phyloP scores from a whole-genome alignment of 352 stramenopile genomes.

The Pythium aristosporum region DNA sequence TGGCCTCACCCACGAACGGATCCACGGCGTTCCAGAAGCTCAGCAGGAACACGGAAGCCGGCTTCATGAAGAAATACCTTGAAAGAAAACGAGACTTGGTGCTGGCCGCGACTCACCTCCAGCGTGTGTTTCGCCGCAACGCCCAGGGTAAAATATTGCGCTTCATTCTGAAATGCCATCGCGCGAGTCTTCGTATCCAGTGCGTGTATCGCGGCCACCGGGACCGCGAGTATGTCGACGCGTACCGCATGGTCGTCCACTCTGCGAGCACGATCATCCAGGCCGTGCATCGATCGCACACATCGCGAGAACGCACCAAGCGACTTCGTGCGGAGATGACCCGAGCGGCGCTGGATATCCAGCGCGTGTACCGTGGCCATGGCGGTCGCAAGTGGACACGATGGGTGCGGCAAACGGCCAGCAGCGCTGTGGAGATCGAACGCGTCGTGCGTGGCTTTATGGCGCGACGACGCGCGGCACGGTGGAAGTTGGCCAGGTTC shows the following conservation, averaged over 20 bases:
- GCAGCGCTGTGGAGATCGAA: conserved; percentile 45
- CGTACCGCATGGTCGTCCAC: conserved; percentile 48
- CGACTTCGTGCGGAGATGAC: conserved; percentile 31
- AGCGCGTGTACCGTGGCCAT: conserved; percentile 59
- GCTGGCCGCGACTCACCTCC: conserved; percentile 47
- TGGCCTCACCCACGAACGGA: background rate
- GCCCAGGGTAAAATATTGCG: conserved; percentile 51
- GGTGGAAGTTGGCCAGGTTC: conserved; percentile 41
- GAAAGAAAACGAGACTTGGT: conserved; percentile 54
- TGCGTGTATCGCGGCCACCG: conserved; percentile 52
- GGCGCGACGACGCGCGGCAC: conserved; percentile 39
- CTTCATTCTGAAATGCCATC: conserved; percentile 37
- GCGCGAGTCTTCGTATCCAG: conserved; percentile 55
- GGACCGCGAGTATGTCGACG: conserved; percentile 45
- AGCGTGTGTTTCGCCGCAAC: conserved; percentile 47
- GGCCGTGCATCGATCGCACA: conserved; percentile 59
- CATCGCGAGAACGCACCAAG: conserved; percentile 42
- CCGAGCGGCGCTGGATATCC: conserved; percentile 32
- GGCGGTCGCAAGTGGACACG: conserved; percentile 38
- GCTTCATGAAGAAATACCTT: conserved; percentile 54
- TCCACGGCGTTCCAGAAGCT: conserved; percentile 38
- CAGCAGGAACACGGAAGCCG: conserved; percentile 52
- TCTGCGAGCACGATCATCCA: conserved; percentile 65
- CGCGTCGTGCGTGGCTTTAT: conserved; percentile 61
- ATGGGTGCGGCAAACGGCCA: conserved; percentile 45